Base-by-base conservation (phyloP, 306 rosid species). In the Geum urbanum region DNA sequence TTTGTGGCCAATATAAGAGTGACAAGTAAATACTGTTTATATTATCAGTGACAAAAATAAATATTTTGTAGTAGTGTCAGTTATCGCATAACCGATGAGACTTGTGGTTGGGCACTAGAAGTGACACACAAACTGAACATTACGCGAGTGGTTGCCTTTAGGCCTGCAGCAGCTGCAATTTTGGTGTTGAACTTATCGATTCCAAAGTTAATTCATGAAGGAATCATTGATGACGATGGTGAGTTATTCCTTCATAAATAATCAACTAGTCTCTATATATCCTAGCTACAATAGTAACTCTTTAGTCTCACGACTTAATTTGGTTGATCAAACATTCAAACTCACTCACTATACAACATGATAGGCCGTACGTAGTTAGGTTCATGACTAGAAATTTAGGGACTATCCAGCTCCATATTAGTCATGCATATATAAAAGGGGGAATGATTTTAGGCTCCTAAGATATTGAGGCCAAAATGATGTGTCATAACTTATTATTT, bases 61-160 rank as follows among this genome's bases (percentile, higher is more conserved):
- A n/a, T n/a, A n/a, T n/a, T n/a, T n/a, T n/a, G n/a, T n/a, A n/a
- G n/a, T n/a, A n/a, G n/a, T n/a, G n/a, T 88, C 32, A 79, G 69
- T 44, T 61, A 84, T 66, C 69, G 81, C 18, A 71, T 83, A 60
- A 81, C 84, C 18, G 88, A 88, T 73, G 37, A 2, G 51, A 40
- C 1, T 9, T 8, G 46, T 16, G 87, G 78, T 19, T 81, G 82
- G 88, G 83, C 90, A 61, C 72, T 83, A 48, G 83, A 79, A 65
- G 81, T 83, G 20, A 87, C 87, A 15, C 82, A 66, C 22, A 82
- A 77, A 9, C 50, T 86, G 80, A 84, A 81, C 10, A 84, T 83
- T 32, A 20, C 2, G 24, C 66, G 77, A 15, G 85, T 72, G 15
- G 84, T 72, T 37, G 74, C 80, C 0, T 73, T 89, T 19, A 82